phyloP scores from a whole-genome alignment of 2,329 filamentous ascomycete species.

The Neospermospora avenae region DNA sequence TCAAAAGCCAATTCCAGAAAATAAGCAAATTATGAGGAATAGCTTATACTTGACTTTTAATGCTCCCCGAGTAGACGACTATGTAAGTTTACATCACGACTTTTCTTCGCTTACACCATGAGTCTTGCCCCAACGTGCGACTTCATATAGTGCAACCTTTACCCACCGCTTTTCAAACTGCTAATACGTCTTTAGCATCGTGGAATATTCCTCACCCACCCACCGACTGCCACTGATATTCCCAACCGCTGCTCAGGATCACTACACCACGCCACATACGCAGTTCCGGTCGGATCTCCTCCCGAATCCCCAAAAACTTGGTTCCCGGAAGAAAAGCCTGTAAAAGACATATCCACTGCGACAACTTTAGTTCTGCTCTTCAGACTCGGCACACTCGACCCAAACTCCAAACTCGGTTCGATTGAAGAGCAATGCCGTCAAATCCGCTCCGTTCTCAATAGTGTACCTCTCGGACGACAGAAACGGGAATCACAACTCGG shows the following conservation, averaged over 20 bases:
- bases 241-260: slow-evolving; percentile 20
- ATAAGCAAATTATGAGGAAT: slow-evolving; percentile 21
- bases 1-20: slow-evolving; percentile 11
- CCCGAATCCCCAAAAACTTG: slow-evolving; percentile 9
- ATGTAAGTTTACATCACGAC: slow-evolving; percentile 16
- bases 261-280: slow-evolving; percentile 27
- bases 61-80: slow-evolving; percentile 28
- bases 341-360: slow-evolving; percentile 22
- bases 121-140: background rate
- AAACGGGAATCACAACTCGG: slow-evolving; percentile 16
- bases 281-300: background rate
- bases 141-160: background rate
- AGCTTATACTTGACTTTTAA: slow-evolving; percentile 30
- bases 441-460: slow-evolving; percentile 17
- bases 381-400: slow-evolving; percentile 20
- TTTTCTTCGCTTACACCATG: background rate
- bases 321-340: slow-evolving; percentile 17
- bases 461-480: slow-evolving; percentile 22
- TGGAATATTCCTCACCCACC: slow-evolving; percentile 27
- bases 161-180: background rate
- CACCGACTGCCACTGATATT: slow-evolving; percentile 7
- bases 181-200: slow-evolving; percentile 24
- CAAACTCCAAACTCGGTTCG: background rate
- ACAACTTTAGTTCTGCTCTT: slow-evolving; percentile 24
- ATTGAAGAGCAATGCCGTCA: slow-evolving; percentile 12